Evolutionary conservation across 75 land plant species (phyloP).

Genomic region (Pinus tabuliformis): DNA sequence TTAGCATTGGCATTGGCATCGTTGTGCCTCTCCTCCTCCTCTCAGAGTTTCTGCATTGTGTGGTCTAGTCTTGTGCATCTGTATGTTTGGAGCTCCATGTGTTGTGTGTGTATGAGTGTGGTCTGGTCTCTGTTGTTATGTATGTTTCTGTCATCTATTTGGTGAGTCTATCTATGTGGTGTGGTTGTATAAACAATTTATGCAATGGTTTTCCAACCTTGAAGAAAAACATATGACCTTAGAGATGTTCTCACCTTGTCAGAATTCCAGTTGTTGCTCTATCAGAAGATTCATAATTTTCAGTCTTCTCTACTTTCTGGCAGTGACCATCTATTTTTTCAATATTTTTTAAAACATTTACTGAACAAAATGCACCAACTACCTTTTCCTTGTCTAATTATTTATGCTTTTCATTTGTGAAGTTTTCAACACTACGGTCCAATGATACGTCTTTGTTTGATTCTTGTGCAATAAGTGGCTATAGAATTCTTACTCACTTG

Average conservation of each 20-base stretch:
- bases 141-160: no score
- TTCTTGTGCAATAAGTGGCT: not conserved
- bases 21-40: no score
- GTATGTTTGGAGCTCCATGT: no score
- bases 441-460: not conserved
- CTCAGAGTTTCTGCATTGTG: no score
- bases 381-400: not conserved
- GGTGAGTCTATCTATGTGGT: no score
- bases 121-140: no score
- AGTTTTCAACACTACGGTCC: not conserved
- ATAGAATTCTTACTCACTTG: not conserved
- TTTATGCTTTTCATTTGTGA: not conserved
- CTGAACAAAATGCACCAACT: not conserved
- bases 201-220: not conserved
- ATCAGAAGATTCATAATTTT: constrained; percentile 43
- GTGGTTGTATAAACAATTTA: not conserved
- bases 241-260: constrained; percentile 51
- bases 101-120: no score
- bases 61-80: no score
- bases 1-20: no score
- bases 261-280: constrained; percentile 84
- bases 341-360: not conserved
- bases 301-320: not conserved
- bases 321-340: constrained; percentile 5
- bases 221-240: not conserved